phyloP scores from a whole-genome alignment of 2,329 filamentous ascomycete species.

The Botrytis tulipae region DNA sequence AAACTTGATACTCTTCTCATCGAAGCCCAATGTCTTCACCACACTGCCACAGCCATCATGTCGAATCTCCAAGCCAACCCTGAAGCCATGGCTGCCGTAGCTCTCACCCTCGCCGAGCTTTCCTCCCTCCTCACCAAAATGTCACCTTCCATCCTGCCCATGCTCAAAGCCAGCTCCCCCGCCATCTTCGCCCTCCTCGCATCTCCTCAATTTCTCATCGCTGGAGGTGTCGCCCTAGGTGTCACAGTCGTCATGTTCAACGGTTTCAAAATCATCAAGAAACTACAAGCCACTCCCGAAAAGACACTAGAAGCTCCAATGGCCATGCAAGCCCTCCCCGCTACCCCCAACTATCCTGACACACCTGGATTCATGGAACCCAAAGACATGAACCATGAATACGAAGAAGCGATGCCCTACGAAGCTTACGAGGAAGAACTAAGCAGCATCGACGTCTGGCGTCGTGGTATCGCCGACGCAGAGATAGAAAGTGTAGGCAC shows the following conservation, averaged over 20 bases:
- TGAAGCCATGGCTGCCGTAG: conserved; percentile 90
- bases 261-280: conserved; percentile 96
- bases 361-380: conserved; percentile 13
- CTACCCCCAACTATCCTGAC: not conserved
- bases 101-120: conserved; percentile 87
- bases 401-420: conserved; percentile 18
- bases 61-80: conserved; percentile 77
- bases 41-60: conserved; percentile 81
- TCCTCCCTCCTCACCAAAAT: conserved; percentile 79
- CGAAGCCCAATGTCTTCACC: conserved; percentile 85
- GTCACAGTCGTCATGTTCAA: conserved; percentile 96
- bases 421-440: conserved; percentile 38
- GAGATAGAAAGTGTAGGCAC: conserved; percentile 35
- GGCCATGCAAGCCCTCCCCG: not conserved
- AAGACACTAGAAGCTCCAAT: conserved; percentile 29
- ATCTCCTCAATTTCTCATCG: conserved; percentile 92
- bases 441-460: conserved; percentile 38
- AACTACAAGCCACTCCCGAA: conserved; percentile 52
- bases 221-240: conserved; percentile 81
- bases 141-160: conserved; percentile 72
- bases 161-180: conserved; percentile 78
- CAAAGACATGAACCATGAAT: not conserved
- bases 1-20: conserved; percentile 76
- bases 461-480: conserved; percentile 38
- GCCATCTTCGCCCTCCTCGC: conserved; percentile 83